Evolutionary conservation across 2,329 filamentous ascomycete genomes (phyloP), one percentile per base, ranked within the genome.

Genomic region (Colletotrichum sp.): DNA sequence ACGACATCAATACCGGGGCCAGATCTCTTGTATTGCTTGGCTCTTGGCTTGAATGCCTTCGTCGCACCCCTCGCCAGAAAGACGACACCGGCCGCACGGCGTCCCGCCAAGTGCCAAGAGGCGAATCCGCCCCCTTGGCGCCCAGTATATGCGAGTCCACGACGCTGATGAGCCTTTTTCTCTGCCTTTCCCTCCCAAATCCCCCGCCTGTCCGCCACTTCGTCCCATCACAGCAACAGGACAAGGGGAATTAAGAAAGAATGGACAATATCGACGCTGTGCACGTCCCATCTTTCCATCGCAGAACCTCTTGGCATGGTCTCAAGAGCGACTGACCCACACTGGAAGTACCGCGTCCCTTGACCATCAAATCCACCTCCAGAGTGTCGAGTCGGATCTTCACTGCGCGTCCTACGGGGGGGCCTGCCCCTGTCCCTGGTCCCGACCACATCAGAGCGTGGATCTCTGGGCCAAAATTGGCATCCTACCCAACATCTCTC

Each of bases 251-350:
- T 54, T 63, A 47, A 36, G 34, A 72, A 51, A 54, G 31, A 43
- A 54, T 21, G 29, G 62, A 27, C 69, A 47, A 65, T 59, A 70
- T 47, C 38, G 57, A 64, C 51, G 69, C 51, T 15, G 70, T 73
- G 70, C 70, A 69, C 62, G 69, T 72, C 72, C 69, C 58, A 64
- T 29, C 36, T 36, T 51, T 29, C 69, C 57, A 70, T 70, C 33
- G 67, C 27, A 64, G 64, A 57, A 73, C 24, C 63, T 59, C 72
- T 74, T 74, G 72, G 72, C 72, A 65, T 65, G 33, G 72, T 74
- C 72, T 74, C 72, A 74, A 73, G 64, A 69, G 64, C 70, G 72
- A 73, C 51, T 74, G 72, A 74, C 64, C 72, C 72, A 74, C 72
- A 27, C 31, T 65, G 18, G 11, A 72, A 73, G 47, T 73, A 36